Conservation (phyloP, 257 asterid species). For the Lycium ferocissimum region DNA sequence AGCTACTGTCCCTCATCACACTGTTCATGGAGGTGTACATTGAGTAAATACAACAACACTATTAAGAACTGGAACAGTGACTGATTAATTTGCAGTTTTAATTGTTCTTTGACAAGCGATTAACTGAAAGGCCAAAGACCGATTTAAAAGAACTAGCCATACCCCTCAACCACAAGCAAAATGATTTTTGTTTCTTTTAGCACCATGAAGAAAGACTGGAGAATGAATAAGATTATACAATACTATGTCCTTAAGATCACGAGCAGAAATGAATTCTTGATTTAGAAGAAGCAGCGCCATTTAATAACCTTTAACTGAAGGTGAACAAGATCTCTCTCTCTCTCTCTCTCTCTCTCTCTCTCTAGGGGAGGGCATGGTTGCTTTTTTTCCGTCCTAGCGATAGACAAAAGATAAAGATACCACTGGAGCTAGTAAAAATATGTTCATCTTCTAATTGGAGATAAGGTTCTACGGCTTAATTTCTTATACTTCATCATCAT, state of each 20-base stretch:
- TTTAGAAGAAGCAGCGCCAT: neutral
- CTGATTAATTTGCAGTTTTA: neutral
- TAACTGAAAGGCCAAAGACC: neutral
- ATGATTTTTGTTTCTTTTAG: too few relatives aligned
- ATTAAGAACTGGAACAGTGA: neutral
- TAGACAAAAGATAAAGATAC: too few relatives aligned
- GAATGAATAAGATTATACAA: neutral
- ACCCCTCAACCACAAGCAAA: neutral
- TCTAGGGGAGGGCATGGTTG: too few relatives aligned
- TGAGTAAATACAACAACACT: neutral
- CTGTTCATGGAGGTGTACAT: neutral
- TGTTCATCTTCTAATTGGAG: too few relatives aligned
- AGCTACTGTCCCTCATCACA: neutral
- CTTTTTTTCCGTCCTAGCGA: too few relatives aligned
- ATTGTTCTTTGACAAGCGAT: neutral
- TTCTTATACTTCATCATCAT: too few relatives aligned
- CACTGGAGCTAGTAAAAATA: too few relatives aligned
- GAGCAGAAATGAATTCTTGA: neutral
- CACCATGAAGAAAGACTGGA: too few relatives aligned
- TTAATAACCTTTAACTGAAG: neutral
- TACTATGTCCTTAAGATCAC: neutral
- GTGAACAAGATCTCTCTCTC: too few relatives aligned
- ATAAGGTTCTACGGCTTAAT: too few relatives aligned
- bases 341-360: too few relatives aligned
- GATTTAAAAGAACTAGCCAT: neutral